Evolutionary conservation across 2,329 filamentous ascomycete species (phyloP), one percentile per base, ranked within the genome.

Genomic region (Parastagonospora avenae): DNA sequence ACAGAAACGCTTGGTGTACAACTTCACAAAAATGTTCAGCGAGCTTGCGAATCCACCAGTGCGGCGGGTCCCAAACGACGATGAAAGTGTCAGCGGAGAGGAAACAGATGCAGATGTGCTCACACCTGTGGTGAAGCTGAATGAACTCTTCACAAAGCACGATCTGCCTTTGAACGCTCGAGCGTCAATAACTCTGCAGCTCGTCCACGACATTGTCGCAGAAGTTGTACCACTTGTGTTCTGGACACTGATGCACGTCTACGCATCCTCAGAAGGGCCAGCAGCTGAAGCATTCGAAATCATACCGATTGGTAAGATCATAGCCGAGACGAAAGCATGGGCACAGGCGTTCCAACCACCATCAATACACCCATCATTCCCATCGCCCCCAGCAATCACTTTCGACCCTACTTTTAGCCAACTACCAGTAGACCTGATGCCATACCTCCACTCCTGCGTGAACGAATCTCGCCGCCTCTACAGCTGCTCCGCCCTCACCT

Each of bases 281-380:
- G 48, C 59, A 9, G 33, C 38, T 0, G 45, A 60, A 30, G 28
- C 42, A 15, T 14, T 36, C 14, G 31, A 48, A 15, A 48, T 44
- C 2, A 60, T 58, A 3, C 62, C 65, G 2, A 50, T 74, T 4
- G 46, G 54, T 15, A 58, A 44, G 24, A 65, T 74, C 15, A 60
- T 62, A 30, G 43, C 55, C 37, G 70, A 74, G 41, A 72, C 67
- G 0, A 63, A 58, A 31, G 12, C 33, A 2, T 73, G 65, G 64
- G 70, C 64, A 9, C 53, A 66, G 55, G 70, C 66, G 9, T 48
- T 60, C 9, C 71, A 74, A 43, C 71, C 69, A 28, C 68, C 70
- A 3, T 69, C 69, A 9, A 69, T 74, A 33, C 70, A 74, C 36
- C 69, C 71, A 1, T 59, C 64, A 1, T 73, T 73, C 46, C 70